Evolutionary conservation across 257 asterid genomes (phyloP).

Genomic region (Gardenia jasminoides): DNA sequence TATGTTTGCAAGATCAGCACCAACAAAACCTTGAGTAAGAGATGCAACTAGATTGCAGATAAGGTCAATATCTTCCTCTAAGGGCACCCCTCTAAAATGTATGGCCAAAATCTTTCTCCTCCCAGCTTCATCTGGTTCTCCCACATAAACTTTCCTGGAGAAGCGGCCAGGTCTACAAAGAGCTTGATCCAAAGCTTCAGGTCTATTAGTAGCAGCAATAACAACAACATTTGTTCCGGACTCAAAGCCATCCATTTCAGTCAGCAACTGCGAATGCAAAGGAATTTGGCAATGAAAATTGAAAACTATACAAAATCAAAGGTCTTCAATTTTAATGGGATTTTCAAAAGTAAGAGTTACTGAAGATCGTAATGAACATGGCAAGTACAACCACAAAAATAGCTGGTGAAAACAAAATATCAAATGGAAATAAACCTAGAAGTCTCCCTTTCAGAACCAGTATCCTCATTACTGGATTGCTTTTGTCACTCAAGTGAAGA

Average conservation of each 20-base stretch:
- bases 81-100: slow-evolving; percentile 90
- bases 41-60: slow-evolving; percentile 86
- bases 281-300: slow-evolving; percentile 10
- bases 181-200: slow-evolving; percentile 96
- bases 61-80: slow-evolving; percentile 72
- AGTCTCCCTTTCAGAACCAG: neutral
- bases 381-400: neutral
- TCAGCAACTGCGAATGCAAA: slow-evolving; percentile 64
- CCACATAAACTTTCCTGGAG: slow-evolving; percentile 94
- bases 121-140: slow-evolving; percentile 92
- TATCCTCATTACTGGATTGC: neutral
- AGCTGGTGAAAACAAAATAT: neutral
- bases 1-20: slow-evolving; percentile 96
- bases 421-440: neutral
- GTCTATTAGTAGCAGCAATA: slow-evolving; percentile 94
- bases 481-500: neutral
- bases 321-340: neutral
- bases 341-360: neutral
- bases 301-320: neutral
- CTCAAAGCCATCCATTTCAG: slow-evolving; percentile 98
- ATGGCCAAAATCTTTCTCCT: slow-evolving; percentile 82
- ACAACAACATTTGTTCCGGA: slow-evolving; percentile 68
- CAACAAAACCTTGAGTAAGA: slow-evolving; percentile 84
- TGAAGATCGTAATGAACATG: neutral
- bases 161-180: slow-evolving; percentile 96